Conservation (phyloP, 2,329 filamentous ascomycete genomes). For the Microsporum ferrugineum region DNA sequence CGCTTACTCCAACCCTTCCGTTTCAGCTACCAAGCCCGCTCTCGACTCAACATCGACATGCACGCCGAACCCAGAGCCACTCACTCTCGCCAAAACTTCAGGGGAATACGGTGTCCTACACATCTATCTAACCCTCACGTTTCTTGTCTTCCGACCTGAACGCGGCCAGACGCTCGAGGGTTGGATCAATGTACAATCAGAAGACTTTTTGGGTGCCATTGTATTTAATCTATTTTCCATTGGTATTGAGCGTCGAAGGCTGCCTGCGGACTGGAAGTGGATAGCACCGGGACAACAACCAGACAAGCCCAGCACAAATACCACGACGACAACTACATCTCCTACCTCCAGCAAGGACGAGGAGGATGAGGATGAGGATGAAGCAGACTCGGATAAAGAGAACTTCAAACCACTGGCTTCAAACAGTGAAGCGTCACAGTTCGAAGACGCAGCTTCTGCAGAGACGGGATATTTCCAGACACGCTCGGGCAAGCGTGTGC, state of each 20-base stretch:
- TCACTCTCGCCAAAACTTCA: slow-evolving; percentile 37
- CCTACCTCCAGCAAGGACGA: slow-evolving; percentile 2
- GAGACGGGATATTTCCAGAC: slow-evolving; percentile 66
- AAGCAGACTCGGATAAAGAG: slow-evolving; percentile 29
- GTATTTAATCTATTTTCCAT: slow-evolving; percentile 90
- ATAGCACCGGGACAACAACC: slow-evolving; percentile 43
- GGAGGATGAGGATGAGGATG: slow-evolving; percentile 17
- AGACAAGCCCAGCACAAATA: not conserved
- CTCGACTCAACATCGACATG: slow-evolving; percentile 27
- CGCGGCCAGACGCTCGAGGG: slow-evolving; percentile 67
- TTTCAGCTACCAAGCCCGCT: slow-evolving; percentile 31
- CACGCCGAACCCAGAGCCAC: slow-evolving; percentile 26
- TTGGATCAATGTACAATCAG: slow-evolving; percentile 72
- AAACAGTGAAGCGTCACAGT: slow-evolving; percentile 21
- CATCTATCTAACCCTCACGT: slow-evolving; percentile 78
- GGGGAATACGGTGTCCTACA: slow-evolving; percentile 81
- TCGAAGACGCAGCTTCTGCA: slow-evolving; percentile 41
- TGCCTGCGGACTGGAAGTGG: slow-evolving; percentile 75
- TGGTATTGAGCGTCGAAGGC: slow-evolving; percentile 62
- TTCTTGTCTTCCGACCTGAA: slow-evolving; percentile 68
- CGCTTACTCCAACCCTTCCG: slow-evolving; percentile 39
- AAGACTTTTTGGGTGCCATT: slow-evolving; percentile 77
- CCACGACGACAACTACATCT: not conserved
- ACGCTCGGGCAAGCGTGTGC: slow-evolving; percentile 55
- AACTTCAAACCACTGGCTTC: slow-evolving; percentile 28